Percentiles rank a stretch among this genome's conserved stretches.
Evolutionary conservation across 495 filamentous ascomycete species (phyloP).

Genomic region (Penicillium pancosmium): DNA sequence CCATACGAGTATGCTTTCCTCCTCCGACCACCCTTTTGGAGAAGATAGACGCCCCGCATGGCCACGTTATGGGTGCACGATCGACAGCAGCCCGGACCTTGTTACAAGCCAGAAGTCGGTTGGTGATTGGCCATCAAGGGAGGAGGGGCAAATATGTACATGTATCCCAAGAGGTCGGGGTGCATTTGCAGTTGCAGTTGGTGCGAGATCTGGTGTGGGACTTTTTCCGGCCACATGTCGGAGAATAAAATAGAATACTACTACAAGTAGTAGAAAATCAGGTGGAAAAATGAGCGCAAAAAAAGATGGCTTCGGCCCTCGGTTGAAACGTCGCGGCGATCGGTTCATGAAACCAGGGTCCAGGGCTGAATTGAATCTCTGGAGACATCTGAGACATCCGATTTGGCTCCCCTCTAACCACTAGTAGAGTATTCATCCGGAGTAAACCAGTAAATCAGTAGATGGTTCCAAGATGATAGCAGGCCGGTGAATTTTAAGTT

Average conservation of each 20-base stretch:
- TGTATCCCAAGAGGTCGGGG: slow-evolving; percentile 14
- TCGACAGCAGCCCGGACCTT: slow-evolving; percentile 20
- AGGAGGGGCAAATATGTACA: slow-evolving; percentile 4
- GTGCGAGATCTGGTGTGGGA: slow-evolving; percentile 27
- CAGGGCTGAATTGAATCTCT: slow-evolving; percentile 27
- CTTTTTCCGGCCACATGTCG: not conserved
- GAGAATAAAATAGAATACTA: not conserved
- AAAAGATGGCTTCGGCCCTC: slow-evolving; percentile 6
- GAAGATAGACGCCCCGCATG: not conserved
- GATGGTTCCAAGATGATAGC: not conserved
- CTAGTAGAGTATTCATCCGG: not conserved
- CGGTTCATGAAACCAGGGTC: slow-evolving; percentile 30
- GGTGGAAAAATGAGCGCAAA: not conserved
- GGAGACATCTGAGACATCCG: slow-evolving; percentile 11
- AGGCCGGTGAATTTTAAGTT: too few relatives aligned
- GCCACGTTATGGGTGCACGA: slow-evolving; percentile 16
- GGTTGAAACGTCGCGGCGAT: slow-evolving; percentile 24
- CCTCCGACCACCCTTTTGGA: slow-evolving; percentile 21
- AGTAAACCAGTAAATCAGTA: not conserved
- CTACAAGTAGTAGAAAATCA: not conserved
- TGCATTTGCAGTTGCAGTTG: slow-evolving; percentile 22
- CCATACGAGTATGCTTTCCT: not conserved
- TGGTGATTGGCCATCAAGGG: slow-evolving; percentile 16
- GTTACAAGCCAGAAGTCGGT: not conserved
- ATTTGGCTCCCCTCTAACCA: not conserved